These are phyloP conservation scores for Protea cynaroides DNA, from an alignment of 164 flowering plant genomes.

Conservation along the genomic window DNA sequence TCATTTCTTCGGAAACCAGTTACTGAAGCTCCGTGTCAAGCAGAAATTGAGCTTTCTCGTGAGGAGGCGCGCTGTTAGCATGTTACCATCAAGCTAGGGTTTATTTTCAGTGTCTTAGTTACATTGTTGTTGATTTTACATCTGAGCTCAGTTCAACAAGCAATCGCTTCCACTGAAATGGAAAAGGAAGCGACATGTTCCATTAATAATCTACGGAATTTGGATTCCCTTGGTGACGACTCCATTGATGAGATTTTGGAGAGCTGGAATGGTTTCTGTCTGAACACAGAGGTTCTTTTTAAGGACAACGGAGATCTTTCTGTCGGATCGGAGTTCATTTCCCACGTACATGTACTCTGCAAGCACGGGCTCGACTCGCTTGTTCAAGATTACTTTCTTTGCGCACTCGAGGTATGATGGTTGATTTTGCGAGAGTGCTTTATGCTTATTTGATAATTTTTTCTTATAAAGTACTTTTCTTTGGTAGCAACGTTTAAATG, in stretches of 20 bases:
- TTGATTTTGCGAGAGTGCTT: background rate
- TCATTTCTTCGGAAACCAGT: no score
- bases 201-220: slow-evolving; percentile 32
- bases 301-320: slow-evolving; percentile 39
- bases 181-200: slow-evolving; percentile 25
- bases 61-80: no score
- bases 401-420: slow-evolving; percentile 46
- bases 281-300: slow-evolving; percentile 37
- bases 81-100: slow-evolving; percentile 3
- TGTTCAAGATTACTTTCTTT: slow-evolving; percentile 61
- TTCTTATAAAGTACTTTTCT: no score
- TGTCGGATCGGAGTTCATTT: slow-evolving; percentile 33
- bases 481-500: no score
- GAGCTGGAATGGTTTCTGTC: slow-evolving; percentile 64
- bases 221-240: slow-evolving; percentile 41
- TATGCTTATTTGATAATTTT: no score
- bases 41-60: no score
- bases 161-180: background rate
- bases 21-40: no score
- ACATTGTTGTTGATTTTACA: background rate
- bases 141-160: background rate
- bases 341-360: slow-evolving; percentile 50
- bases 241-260: slow-evolving; percentile 48
- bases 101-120: background rate
- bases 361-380: slow-evolving; percentile 58